Base-by-base conservation (phyloP, 169 alveolate genomes). In the Cryptosporidium tyzzeri region DNA sequence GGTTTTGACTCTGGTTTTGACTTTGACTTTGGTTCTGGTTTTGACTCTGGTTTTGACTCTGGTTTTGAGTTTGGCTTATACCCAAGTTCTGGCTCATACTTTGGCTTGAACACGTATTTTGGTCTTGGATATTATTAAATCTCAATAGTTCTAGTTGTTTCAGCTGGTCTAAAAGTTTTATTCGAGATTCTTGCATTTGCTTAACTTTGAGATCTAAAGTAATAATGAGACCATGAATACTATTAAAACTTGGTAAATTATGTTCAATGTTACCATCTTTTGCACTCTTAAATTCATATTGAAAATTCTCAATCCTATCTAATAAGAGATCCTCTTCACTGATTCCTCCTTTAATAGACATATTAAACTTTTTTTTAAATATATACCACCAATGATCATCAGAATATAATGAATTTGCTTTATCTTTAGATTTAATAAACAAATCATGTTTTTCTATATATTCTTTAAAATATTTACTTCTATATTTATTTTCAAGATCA, bases 331-430 rank as follows among this genome's bases (percentile, higher is more conserved):
- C 80, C 55, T 80, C 69, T 10, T 80, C 59, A n/a, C 7, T 26
- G 3, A 3, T 8, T 18, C 37, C 23, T 5, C 67, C 67, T 55
- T 31, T 31, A 1, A 4, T 31, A 2, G 35, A 31, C 35, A 31
- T 14, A 18, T 23, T 23, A 9, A 61, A 23, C 12, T 31, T 50
- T 10, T 65, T 65, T 10, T 65, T 65, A 12, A 80, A 39, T 80
- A 29, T 39, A 18, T 65, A 41, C 89, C 89, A 80, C 89, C 89
- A 80, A 39, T 80, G 62, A 23, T 65, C 68, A 21, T 39, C 62
- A 45, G 51, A 26, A 39, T 45, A 48, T 26, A 62, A 35, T 44
- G 48, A 44, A n/a, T 65, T 50, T 16, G 80, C 39, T 39, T 80
- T 80, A 21, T 80, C 89, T 62, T 45, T 80, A 14, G 53, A 44